phyloP scores from a whole-genome alignment of 2,329 filamentous ascomycete species.

The Escovopsis sp. region DNA sequence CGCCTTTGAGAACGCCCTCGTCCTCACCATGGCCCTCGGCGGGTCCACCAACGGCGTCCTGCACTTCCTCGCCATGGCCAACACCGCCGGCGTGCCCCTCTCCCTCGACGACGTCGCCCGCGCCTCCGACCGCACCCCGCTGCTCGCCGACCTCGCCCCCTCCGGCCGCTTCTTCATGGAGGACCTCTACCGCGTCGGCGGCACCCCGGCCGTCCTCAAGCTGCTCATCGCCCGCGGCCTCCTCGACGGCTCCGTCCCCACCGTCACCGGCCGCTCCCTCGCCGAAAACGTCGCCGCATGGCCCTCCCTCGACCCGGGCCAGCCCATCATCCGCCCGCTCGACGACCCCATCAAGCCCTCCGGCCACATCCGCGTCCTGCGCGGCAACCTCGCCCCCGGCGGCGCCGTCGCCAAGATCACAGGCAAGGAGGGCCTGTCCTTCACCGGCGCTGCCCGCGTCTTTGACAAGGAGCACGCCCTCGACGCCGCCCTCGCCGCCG shows the following conservation, averaged over 20 bases:
- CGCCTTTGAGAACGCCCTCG: constrained; percentile 76
- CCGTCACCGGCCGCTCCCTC: constrained; percentile 72
- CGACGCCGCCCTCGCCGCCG: constrained; percentile 59
- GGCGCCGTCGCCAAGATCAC: constrained; percentile 95
- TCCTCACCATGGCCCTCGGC: constrained; percentile 84
- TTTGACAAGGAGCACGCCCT: constrained; percentile 78
- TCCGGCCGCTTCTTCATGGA: constrained; percentile 77
- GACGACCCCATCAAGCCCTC: constrained; percentile 60
- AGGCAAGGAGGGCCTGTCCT: constrained; percentile 76
- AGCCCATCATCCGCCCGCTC: constrained; percentile 77
- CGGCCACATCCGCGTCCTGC: constrained; percentile 78
- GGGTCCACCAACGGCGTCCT: constrained; percentile 81
- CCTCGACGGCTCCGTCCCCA: constrained; percentile 64
- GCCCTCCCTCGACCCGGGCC: constrained; percentile 62
- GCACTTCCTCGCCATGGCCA: constrained; percentile 82
- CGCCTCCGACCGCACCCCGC: constrained; percentile 69
- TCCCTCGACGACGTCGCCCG: constrained; percentile 72
- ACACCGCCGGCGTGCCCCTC: constrained; percentile 62
- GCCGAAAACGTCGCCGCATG: constrained; percentile 66
- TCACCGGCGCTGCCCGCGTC: constrained; percentile 66
- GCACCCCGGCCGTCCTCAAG: constrained; percentile 75
- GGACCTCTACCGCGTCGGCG: constrained; percentile 74
- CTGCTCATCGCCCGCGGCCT: constrained; percentile 62
- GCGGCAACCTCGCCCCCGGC: constrained; percentile 74
- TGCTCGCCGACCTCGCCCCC: constrained; percentile 74